phyloP scores from a whole-genome alignment of 108 stramenopile species.

The Nannochloropsis salina region DNA sequence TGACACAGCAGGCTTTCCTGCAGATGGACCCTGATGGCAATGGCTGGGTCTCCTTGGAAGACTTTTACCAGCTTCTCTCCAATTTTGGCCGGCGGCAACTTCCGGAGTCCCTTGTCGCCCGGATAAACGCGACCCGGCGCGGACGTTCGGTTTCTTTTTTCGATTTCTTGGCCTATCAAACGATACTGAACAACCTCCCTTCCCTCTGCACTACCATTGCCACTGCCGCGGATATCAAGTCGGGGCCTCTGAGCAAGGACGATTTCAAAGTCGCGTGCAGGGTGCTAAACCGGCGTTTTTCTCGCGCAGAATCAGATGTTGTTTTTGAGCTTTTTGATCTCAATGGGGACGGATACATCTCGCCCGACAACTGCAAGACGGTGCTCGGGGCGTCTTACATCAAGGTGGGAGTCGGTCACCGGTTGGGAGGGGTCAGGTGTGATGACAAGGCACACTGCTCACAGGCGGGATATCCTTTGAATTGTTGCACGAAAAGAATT shows the following conservation, averaged over 20 bases:
- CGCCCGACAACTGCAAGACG: conserved; percentile 43
- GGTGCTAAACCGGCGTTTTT: conserved; percentile 50
- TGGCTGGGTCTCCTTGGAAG: conserved; percentile 18
- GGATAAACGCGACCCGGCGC: background rate
- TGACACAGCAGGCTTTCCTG: conserved; percentile 58
- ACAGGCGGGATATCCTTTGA: no score
- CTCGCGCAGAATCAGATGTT: conserved; percentile 56
- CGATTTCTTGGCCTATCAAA: background rate
- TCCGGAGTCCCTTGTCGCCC: background rate
- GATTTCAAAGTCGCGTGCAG: conserved; percentile 61
- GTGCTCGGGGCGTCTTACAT: conserved; percentile 51
- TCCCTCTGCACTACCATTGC: conserved; percentile 32
- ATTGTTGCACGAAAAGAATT: no score
- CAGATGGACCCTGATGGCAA: conserved; percentile 25
- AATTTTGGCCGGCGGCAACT: background rate
- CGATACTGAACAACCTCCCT: conserved; percentile 10
- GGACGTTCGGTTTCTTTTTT: background rate
- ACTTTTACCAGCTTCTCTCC: background rate
- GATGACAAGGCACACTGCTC: no score
- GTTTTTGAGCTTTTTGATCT: conserved; percentile 59
- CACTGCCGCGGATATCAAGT: conserved; percentile 50
- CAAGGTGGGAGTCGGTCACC: conserved; percentile 7
- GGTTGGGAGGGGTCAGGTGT: no score
- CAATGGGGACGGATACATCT: conserved; percentile 56
- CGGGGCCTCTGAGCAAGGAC: conserved; percentile 57